Evolutionary conservation across 495 filamentous ascomycete species (phyloP).

Genomic region (Pyrenula aspistea): DNA sequence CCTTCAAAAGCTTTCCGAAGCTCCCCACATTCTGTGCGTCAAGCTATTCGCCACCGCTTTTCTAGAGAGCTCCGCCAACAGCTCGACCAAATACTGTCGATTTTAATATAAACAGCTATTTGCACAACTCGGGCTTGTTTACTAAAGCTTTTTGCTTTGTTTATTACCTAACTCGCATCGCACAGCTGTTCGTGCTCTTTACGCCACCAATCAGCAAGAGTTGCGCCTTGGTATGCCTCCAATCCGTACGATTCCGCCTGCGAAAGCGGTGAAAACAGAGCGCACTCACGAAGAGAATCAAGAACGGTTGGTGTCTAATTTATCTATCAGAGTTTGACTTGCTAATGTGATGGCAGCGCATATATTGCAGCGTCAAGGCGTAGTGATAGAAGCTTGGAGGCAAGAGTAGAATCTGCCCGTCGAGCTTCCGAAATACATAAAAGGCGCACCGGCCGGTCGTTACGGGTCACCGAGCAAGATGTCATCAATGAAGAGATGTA

Average conservation of each 20-base stretch:
- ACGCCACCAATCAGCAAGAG: too few species aligned
- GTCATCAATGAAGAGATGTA: conserved; percentile 80
- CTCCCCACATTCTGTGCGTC: not conserved
- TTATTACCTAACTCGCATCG: too few species aligned
- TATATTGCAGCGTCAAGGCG: conserved; percentile 73
- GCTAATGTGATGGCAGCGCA: conserved; percentile 34
- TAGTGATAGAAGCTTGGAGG: conserved; percentile 63
- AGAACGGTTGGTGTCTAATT: conserved; percentile 38
- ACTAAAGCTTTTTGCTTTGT: too few species aligned
- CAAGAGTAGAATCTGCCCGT: conserved; percentile 62
- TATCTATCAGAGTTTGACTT: not conserved
- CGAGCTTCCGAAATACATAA: conserved; percentile 71
- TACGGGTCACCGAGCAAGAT: conserved; percentile 62
- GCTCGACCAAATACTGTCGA: not conserved
- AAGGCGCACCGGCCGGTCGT: conserved; percentile 54
- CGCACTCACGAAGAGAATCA: conserved; percentile 51
- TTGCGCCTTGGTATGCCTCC: not conserved
- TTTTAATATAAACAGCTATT: not conserved
- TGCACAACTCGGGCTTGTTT: not conserved
- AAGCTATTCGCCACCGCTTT: not conserved
- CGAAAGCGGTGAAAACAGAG: not conserved
- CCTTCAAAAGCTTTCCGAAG: too few species aligned
- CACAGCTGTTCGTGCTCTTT: too few species aligned
- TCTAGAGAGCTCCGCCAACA: not conserved
- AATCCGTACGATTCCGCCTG: not conserved